Percentiles rank a stretch among this genome's conserved stretches.
Conservation (phyloP, 2,329 filamentous ascomycete species). For the Colletotrichum plurivorum region DNA sequence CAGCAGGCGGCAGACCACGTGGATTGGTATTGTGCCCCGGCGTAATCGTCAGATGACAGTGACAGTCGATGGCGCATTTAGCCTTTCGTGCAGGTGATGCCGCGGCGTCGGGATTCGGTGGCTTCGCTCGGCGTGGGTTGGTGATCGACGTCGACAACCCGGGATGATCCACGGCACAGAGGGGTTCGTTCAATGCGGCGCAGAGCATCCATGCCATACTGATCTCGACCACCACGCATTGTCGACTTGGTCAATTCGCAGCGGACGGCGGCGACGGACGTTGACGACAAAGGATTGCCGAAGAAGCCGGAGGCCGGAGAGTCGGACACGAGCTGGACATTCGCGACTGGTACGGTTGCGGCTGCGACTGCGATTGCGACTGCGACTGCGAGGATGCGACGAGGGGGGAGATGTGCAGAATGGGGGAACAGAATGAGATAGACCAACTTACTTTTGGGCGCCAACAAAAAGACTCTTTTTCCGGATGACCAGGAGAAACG, state of each 20-base stretch:
- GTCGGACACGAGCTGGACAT: conserved; percentile 5
- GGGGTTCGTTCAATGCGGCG: conserved; percentile 33
- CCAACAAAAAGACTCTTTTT: conserved; percentile 56
- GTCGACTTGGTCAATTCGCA: conserved; percentile 1
- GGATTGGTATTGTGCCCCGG: too few relatives aligned
- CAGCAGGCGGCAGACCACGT: too few relatives aligned
- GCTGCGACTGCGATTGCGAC: conserved; percentile 18
- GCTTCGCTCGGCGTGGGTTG: conserved; percentile 19
- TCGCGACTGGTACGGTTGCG: conserved; percentile 14
- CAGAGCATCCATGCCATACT: neutral
- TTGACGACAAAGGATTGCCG: conserved; percentile 19
- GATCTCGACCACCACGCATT: neutral
- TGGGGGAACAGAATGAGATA: conserved; percentile 42
- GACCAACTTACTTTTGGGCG: conserved; percentile 66
- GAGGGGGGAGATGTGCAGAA: conserved; percentile 29
- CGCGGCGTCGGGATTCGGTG: conserved; percentile 11
- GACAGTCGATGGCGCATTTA: neutral
- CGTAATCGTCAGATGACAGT: too few relatives aligned
- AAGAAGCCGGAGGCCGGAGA: conserved; percentile 25
- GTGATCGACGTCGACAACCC: conserved; percentile 29
- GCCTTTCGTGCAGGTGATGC: neutral
- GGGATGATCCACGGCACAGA: conserved; percentile 39
- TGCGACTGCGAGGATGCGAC: conserved; percentile 33
- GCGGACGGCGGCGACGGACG: neutral
- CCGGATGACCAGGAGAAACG: conserved; percentile 48